Evolutionary conservation across 352 stramenopile genomes (phyloP), one percentile per base, ranked within the genome.

Genomic region (Phytopythium sindhum): DNA sequence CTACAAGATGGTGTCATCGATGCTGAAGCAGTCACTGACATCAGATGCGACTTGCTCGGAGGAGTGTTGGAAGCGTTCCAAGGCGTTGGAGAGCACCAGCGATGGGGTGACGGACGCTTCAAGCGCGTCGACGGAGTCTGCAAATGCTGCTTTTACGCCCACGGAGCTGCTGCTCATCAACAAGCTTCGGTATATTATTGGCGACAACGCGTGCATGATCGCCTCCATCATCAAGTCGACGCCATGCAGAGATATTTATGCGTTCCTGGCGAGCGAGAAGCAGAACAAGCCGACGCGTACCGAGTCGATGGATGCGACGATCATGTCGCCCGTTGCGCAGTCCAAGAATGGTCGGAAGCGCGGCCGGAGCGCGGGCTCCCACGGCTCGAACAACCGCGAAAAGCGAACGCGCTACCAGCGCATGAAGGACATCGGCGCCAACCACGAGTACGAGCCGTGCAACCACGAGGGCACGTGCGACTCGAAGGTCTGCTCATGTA

Each of bases 361-460:
- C 26, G 74, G 74, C 33, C 64, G 61, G 9, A 66, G 42, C n/a
- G 68, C 65, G 42, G 65, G 61, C 28, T 66, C 67, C 1, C 68
- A 66, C 4, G 89, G 72, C 51, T 84, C 76, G 45, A 92, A 80
- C 61, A 90, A 88, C 60, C 70, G 77, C 23, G 82, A 87, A 48
- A 88, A 90, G 64, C 80, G 79, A 39, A 88, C 73, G 10, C 73
- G 78, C 44, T 84, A 91, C 65, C 80, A 91, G 33, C 75, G 75
- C 0, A 63, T 88, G 54, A 85, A 90, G 42, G 78, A 90, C 47
- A 89, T 78, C 4, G 65, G 70, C 19, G 65, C 65, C 5, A 88
- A 91, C 57, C 80, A 90, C 64, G 81, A 92, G 57, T 94, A 90
- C 52, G 81, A 91, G 52, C 85, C 85, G 47, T 94, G 85, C 63